Percentiles rank a stretch among this genome's conserved stretches.
phyloP scores from a whole-genome alignment of 192 early-diverging fungal species.

The Chytriomyces sp. region DNA sequence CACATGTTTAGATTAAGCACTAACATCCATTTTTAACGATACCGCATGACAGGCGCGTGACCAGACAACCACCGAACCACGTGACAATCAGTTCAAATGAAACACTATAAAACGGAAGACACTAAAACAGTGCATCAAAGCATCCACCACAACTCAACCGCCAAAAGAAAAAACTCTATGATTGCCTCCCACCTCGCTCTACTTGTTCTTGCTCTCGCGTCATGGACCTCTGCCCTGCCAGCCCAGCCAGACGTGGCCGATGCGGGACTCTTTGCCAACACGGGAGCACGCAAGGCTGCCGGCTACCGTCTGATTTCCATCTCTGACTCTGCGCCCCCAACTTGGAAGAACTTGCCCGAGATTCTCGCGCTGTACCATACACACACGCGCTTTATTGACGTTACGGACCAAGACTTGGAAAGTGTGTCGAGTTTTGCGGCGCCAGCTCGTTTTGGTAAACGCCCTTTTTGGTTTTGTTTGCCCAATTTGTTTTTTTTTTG shows the following conservation, averaged over 20 bases:
- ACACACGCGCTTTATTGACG: slow-evolving; percentile 82
- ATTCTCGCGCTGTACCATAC: slow-evolving; percentile 72
- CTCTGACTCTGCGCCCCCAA: slow-evolving; percentile 10
- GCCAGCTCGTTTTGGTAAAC: slow-evolving; percentile 18
- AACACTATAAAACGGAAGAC: too few species aligned
- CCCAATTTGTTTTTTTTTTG: not conserved
- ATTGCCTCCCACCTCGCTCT: not conserved
- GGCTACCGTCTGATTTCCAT: slow-evolving; percentile 44
- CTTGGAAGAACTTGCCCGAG: slow-evolving; percentile 50
- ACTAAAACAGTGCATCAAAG: too few species aligned
- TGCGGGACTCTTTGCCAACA: not conserved
- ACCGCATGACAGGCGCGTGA: not conserved
- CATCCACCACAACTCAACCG: too few species aligned
- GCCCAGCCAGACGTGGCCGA: slow-evolving; percentile 10
- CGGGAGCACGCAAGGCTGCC: not conserved
- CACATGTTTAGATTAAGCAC: not conserved
- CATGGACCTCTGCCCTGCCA: slow-evolving; percentile 11
- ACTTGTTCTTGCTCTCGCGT: not conserved
- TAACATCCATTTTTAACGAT: not conserved
- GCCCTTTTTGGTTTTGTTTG: not conserved
- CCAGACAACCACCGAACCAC: too few species aligned
- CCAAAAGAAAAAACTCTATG: too few species aligned
- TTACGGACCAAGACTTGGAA: slow-evolving; percentile 74
- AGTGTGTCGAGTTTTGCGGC: not conserved
- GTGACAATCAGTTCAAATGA: too few species aligned